A percentile compares a stretch with the other conserved stretches of the same genome.
Evolutionary conservation across 305 asterid species (phyloP).

Genomic region (Fraxinus sp.): DNA sequence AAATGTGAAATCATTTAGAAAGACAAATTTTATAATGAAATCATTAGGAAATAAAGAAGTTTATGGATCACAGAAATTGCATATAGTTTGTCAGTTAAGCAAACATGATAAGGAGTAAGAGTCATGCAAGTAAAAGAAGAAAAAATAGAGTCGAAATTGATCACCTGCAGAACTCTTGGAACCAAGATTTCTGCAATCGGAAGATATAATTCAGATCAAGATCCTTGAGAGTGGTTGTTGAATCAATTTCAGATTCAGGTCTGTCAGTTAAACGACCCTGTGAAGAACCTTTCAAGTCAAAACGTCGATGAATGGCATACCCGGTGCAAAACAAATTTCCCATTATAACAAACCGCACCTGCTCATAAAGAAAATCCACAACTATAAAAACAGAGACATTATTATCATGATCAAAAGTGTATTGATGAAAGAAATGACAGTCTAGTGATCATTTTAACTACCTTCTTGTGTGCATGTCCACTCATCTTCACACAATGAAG

Average conservation of each 20-base stretch:
- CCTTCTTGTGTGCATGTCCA: slow-evolving; percentile 93
- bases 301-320: slow-evolving; percentile 68
- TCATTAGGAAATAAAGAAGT: not conserved
- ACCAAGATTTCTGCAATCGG: slow-evolving; percentile 65
- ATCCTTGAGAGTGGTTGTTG: slow-evolving; percentile 88
- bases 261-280: slow-evolving; percentile 75
- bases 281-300: slow-evolving; percentile 94
- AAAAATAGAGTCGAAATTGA: not conserved
- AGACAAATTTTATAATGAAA: not conserved
- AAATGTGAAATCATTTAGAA: not conserved
- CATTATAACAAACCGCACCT: slow-evolving; percentile 94
- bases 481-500: slow-evolving; percentile 86
- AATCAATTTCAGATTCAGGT: slow-evolving; percentile 70
- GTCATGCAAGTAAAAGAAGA: not conserved
- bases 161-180: slow-evolving; percentile 82
- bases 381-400: not conserved
- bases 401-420: too few species aligned
- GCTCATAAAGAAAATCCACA: too few species aligned
- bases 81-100: not conserved
- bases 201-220: slow-evolving; percentile 83
- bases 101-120: not conserved
- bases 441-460: slow-evolving; percentile 10
- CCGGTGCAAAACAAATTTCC: slow-evolving; percentile 86
- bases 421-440: not conserved
- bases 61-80: not conserved